Base-by-base conservation (phyloP, 352 stramenopile genomes). In the Thraustochytrium striatum region DNA sequence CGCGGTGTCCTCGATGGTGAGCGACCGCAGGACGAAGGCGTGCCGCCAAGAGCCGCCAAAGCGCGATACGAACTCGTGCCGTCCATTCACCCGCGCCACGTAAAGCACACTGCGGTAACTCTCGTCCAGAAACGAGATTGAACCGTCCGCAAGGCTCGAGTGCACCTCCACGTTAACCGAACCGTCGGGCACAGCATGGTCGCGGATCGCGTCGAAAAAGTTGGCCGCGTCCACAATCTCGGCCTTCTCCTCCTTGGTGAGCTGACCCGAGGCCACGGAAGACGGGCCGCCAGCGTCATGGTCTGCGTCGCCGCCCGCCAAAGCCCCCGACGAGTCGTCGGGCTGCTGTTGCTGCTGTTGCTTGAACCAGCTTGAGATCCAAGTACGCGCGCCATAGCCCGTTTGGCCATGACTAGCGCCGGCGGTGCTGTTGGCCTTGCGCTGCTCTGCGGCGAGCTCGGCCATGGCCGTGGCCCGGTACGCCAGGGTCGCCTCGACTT, bases 171-270 rank as follows among this genome's bases (percentile, higher is more conserved):
- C 44, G 30, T 75, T 39, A 9, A 75, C 25, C 30, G 65, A 61
- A 11, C 65, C 65, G 25, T 72, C 41, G 5, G 65, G 65, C 25
- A 75, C 36, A 38, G 43, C 9, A 2, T 75, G 65, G 52, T 75
- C 65, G 16, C 50, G 65, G 52, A 75, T 75, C 1, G 65, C 44
- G 16, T 75, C 65, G 65, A 75, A 75, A 43, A 75, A 75, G 41
- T 75, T 75, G 50, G 61, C 65, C 8, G 65, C 65, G 2, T 75
- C 65, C 8, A 75, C 25, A 3, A 75, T 30, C 32, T 75, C 65
- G 61, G 65, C 65, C 43, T 39, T 32, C 52, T 75, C 65, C 41
- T 75, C 65, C 1, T 39, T 28, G 8, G 65, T 75, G 50, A 75
- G 65, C 32, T 61, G 25, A 7, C 16, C 21, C 2, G 44, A n/a